A percentile compares a stretch with the other conserved stretches of the same genome.
Evolutionary conservation across 2,329 filamentous ascomycete genomes (phyloP).

Genomic region (Scedosporium apiospermum): DNA sequence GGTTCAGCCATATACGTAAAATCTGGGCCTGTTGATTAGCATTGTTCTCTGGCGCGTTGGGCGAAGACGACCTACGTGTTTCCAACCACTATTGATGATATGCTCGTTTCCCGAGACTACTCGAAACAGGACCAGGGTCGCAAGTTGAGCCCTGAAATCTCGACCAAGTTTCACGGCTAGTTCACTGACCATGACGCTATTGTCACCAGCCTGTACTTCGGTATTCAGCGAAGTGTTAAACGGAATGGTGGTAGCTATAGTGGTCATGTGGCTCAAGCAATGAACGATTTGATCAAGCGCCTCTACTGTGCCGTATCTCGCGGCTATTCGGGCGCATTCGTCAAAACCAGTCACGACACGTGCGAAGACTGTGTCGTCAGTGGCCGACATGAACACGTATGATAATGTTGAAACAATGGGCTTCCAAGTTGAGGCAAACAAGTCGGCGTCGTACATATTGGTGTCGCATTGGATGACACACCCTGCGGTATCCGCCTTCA

Average conservation of each 20-base stretch:
- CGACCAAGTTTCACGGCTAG: conserved; percentile 91
- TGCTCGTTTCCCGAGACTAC: conserved; percentile 79
- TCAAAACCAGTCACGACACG: conserved; percentile 91
- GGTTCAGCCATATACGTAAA: conserved; percentile 84
- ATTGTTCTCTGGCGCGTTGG: conserved; percentile 5
- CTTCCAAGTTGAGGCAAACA: conserved; percentile 94
- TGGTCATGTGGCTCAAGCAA: conserved; percentile 83
- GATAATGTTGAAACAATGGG: conserved; percentile 90
- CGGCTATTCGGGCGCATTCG: conserved; percentile 88
- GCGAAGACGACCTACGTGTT: conserved; percentile 49
- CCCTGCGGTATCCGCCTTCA: conserved; percentile 71
- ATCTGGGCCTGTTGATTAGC: conserved; percentile 48
- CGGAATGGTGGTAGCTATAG: conserved; percentile 63
- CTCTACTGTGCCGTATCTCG: conserved; percentile 72
- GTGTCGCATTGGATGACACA: conserved; percentile 74
- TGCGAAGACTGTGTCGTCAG: conserved; percentile 89
- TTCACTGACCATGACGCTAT: conserved; percentile 97
- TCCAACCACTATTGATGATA: conserved; percentile 68
- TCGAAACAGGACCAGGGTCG: conserved; percentile 89
- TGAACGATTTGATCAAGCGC: conserved; percentile 89
- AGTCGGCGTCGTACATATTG: conserved; percentile 92
- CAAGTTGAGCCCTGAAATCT: conserved; percentile 87
- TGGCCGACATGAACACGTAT: conserved; percentile 98
- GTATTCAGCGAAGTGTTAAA: conserved; percentile 87
- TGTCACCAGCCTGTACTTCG: conserved; percentile 84